Percentiles rank a stretch among this genome's conserved stretches.
Conservation (phyloP, 2,329 filamentous ascomycete species). For the Hortaea werneckii region DNA sequence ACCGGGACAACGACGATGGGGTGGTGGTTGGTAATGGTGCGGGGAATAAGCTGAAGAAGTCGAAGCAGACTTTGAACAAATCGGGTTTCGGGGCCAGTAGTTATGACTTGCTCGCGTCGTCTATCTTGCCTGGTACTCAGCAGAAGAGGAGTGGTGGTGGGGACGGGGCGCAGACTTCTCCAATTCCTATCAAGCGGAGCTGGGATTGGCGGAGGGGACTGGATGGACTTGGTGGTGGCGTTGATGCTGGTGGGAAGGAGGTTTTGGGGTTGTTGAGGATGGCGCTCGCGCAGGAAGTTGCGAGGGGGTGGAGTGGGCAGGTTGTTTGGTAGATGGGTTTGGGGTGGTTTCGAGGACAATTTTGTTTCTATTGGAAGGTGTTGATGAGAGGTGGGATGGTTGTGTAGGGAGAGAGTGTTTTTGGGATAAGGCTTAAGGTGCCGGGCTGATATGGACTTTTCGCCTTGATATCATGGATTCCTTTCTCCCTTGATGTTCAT, state of each 20-base stretch:
- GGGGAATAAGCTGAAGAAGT: background rate
- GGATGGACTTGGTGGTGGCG: conserved; percentile 41
- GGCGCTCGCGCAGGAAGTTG: conserved; percentile 65
- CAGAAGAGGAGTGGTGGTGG: conserved; percentile 31
- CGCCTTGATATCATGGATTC: too few species aligned
- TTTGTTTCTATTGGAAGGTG: too few species aligned
- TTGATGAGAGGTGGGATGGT: too few species aligned
- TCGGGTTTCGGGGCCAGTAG: conserved; percentile 17
- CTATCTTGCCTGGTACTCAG: conserved; percentile 19
- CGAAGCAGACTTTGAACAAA: conserved; percentile 2
- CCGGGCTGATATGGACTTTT: too few species aligned
- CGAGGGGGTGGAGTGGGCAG: conserved; percentile 46
- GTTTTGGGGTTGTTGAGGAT: conserved; percentile 63
- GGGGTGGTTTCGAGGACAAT: too few species aligned
- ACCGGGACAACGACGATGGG: conserved; percentile 6
- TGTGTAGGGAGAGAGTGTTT: too few species aligned
- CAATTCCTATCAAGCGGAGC: conserved; percentile 28
- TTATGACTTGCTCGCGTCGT: conserved; percentile 21
- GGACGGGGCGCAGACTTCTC: conserved; percentile 47
- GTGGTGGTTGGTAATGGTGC: conserved; percentile 1
- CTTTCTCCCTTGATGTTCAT: too few species aligned
- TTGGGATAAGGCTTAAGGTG: too few species aligned
- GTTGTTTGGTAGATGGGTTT: conserved; percentile 1
- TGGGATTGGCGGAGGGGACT: conserved; percentile 58
- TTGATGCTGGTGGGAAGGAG: conserved; percentile 51